These are phyloP conservation scores for Capsicum pubescens DNA, from an alignment of 257 asterid genomes.

Conservation along the genomic window DNA sequence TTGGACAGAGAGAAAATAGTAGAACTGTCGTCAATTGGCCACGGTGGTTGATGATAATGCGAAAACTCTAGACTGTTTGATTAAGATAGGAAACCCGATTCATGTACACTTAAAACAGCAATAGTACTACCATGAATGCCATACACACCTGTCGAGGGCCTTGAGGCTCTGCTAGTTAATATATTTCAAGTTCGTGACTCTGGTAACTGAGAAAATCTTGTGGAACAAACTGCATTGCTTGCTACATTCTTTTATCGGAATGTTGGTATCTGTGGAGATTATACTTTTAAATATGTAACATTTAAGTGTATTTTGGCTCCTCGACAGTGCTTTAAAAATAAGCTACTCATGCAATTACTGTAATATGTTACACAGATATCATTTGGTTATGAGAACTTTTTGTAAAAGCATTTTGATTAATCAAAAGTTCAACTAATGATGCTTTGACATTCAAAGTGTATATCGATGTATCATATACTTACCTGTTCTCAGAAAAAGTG, in stretches of 20 bases:
- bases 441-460: neutral
- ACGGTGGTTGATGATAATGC: neutral
- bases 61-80: neutral
- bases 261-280: neutral
- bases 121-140: neutral
- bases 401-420: neutral
- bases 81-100: neutral
- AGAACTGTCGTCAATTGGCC: neutral
- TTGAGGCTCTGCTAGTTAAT: neutral
- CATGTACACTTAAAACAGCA: neutral
- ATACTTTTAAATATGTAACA: neutral
- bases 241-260: neutral
- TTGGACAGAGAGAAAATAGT: slow-evolving; percentile 5
- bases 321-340: neutral
- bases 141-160: neutral
- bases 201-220: neutral
- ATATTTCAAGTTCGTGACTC: neutral
- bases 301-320: slow-evolving; percentile 9
- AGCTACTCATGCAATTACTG: slow-evolving; percentile 14
- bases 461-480: neutral
- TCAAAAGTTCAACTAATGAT: neutral
- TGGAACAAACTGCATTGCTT: neutral
- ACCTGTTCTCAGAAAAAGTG: neutral
- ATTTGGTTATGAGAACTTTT: neutral
- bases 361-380: neutral